These are phyloP conservation scores for Penicillium ucsense DNA, from an alignment of 495 filamentous ascomycete genomes.

Conservation along the genomic window DNA sequence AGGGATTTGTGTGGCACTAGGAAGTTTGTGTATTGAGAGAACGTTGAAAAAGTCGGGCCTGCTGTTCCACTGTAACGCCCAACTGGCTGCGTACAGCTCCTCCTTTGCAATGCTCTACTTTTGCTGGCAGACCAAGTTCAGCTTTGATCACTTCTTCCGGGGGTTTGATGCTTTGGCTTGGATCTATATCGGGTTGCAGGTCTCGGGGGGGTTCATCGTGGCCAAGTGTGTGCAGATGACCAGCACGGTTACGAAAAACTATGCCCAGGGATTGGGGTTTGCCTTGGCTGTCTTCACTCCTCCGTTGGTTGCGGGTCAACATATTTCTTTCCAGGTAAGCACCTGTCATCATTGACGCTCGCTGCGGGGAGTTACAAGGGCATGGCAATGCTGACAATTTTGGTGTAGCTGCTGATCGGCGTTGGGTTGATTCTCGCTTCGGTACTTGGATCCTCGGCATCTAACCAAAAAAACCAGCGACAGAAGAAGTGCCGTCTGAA, in stretches of 20 bases:
- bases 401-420: background rate
- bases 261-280: background rate
- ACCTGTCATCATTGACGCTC: no score
- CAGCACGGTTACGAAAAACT: background rate
- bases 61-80: background rate
- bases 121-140: background rate
- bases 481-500: background rate
- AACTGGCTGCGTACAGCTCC: background rate
- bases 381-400: background rate
- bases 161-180: background rate
- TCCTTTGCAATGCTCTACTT: background rate
- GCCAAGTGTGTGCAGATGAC: background rate
- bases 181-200: background rate
- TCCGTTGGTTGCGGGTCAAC: background rate
- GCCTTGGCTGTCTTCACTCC: background rate
- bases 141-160: background rate
- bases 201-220: background rate
- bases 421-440: background rate
- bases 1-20: background rate
- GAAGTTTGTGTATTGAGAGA: background rate
- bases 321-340: background rate
- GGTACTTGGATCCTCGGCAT: background rate
- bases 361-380: background rate
- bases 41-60: background rate
- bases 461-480: background rate